Conservation (phyloP, 306 rosid genomes). For the Cicer pinnatifidum region DNA sequence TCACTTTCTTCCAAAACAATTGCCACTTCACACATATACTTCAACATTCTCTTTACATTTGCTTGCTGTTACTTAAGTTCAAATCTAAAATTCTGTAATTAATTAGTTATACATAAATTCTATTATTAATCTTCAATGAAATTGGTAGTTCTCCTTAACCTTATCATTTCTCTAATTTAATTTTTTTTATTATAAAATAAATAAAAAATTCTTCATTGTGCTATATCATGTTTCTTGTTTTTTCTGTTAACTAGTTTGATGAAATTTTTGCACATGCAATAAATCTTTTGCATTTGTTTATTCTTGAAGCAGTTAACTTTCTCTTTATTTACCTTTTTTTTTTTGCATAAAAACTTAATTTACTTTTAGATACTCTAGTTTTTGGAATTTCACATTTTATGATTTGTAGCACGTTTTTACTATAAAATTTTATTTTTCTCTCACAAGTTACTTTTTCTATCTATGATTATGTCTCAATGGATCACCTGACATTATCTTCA, state of each 20-base stretch:
- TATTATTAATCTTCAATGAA: no score
- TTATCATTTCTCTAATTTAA: no score
- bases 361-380: slow-evolving; percentile 10
- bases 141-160: no score
- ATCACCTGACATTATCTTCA: slow-evolving; percentile 26
- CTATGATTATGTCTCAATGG: slow-evolving; percentile 27
- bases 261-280: not conserved
- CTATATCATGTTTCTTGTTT: slow-evolving; percentile 41
- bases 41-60: no score
- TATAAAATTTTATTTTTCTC: not conserved
- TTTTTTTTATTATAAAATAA: no score
- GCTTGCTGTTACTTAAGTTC: no score
- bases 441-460: slow-evolving; percentile 10
- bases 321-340: not conserved
- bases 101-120: no score
- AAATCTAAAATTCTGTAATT: no score
- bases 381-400: slow-evolving; percentile 29
- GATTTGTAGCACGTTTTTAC: slow-evolving; percentile 11
- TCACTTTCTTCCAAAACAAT: no score
- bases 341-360: no score
- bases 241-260: slow-evolving; percentile 31
- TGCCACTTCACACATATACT: no score
- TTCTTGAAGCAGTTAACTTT: slow-evolving; percentile 36
- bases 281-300: not conserved
- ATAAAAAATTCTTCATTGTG: not conserved